Percentiles rank a stretch among this genome's conserved stretches.
These are phyloP conservation scores for Helianthus annuus DNA, from an alignment of 129 eudicot species.

Conservation along the genomic window HanXRQr2.0-SUNRISE NC_035435.2:146902056-146902555, in stretches of 20 bases:
- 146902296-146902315: conserved; percentile 78
- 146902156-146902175: neutral
- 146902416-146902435: conserved; percentile 95
- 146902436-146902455: conserved; percentile 48
- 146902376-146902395: conserved; percentile 22
- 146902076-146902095: neutral
- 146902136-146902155: neutral
- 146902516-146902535: conserved; percentile 50
- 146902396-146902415: conserved; percentile 82
- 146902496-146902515: conserved; percentile 35
- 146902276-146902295: conserved; percentile 77
- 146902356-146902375: conserved; percentile 6
- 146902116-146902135: neutral
- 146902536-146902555: conserved; percentile 4
- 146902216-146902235: neutral
- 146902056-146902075: conserved; percentile 2
- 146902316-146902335: conserved; percentile 59
- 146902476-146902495: conserved; percentile 37
- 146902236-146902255: conserved; percentile 27
- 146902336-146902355: conserved; percentile 60
- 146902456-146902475: conserved; percentile 41
- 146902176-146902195: neutral
- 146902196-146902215: conserved; percentile 7
- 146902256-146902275: conserved; percentile 65
- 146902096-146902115: conserved; percentile 1